Evolutionary conservation across 108 stramenopile species (phyloP).

Genomic region (Fistulifera pelliculosa): DNA sequence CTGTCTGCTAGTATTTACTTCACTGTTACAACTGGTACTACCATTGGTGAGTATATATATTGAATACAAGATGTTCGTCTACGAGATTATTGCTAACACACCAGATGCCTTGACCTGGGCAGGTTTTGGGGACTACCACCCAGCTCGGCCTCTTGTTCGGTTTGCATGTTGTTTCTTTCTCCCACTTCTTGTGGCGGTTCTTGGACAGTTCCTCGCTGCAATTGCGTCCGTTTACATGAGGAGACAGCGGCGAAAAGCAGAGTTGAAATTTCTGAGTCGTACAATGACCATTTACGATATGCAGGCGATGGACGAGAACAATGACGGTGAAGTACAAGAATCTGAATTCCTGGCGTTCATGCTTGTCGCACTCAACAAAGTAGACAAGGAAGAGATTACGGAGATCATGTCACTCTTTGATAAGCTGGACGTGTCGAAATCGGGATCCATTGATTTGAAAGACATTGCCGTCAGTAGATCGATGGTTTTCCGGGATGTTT

Average conservation of each 20-base stretch:
- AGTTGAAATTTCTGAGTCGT: slow-evolving; percentile 24
- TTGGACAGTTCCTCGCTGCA: slow-evolving; percentile 25
- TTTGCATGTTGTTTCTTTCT: slow-evolving; percentile 38
- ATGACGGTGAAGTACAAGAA: slow-evolving; percentile 29
- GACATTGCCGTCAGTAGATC: too few species aligned
- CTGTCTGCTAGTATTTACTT: too few species aligned
- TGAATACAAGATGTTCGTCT: too few species aligned
- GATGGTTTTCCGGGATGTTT: too few species aligned
- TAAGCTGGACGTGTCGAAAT: slow-evolving; percentile 12
- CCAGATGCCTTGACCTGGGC: slow-evolving; percentile 23
- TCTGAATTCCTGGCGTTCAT: slow-evolving; percentile 38
- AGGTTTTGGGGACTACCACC: slow-evolving; percentile 50
- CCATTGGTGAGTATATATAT: too few species aligned
- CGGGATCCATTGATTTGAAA: slow-evolving; percentile 12
- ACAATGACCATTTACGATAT: slow-evolving; percentile 33
- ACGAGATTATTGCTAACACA: too few species aligned
- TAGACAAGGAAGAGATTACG: slow-evolving; percentile 26
- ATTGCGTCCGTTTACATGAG: slow-evolving; percentile 20
- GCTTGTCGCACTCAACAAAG: slow-evolving; percentile 47
- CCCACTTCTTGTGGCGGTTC: slow-evolving; percentile 35
- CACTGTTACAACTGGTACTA: too few species aligned
- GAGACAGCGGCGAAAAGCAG: slow-evolving; percentile 10
- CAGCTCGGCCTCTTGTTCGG: slow-evolving; percentile 10
- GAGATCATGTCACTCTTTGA: slow-evolving; percentile 10
- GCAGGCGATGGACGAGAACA: slow-evolving; percentile 27